Base-by-base conservation (phyloP, 441 rosid species). In the Eruca vesicaria region DNA sequence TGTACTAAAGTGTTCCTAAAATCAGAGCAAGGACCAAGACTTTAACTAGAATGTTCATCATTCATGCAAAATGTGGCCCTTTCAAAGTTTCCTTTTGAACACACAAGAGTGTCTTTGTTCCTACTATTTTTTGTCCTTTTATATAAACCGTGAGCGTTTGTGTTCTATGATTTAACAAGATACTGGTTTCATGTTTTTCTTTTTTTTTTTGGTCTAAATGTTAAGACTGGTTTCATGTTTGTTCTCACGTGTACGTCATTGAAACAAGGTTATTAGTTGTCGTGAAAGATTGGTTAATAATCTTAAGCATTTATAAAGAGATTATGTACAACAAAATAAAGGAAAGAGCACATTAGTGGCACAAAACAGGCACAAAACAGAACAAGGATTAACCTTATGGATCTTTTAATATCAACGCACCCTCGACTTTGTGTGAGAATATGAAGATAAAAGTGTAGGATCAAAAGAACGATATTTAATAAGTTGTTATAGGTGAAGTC, bases 361-460 rank as follows among this genome's bases (percentile, higher is more conserved):
- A 3, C 58, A 23, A n/a, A n/a, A n/a, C n/a, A n/a, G n/a, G n/a
- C n/a, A n/a, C n/a, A 57, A 23, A 57, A 58, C 19, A 58, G 19
- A 28, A 14, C 6, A 58, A 5, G 15, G 7, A 7, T 28, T 18
- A 57, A 14, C 9, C 35, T 57, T 28, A 14, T 26, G 33, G 32
- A 26, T 57, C 16, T 18, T 62, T 62, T 33, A 19, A 18, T 35
- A 61, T 32, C 61, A 23, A 11, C 31, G 28, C 1, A 16, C 21
- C 26, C 65, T 32, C 45, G 35, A 59, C 63, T 59, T 59, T 11
- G 95, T 38, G 90, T 79, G 86, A 87, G 71, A 81, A 84, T 43
- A 93, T 86, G 18, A 88, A 79, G 84, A 90, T 93, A 53, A 93
- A 90, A 79, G 95, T 89, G 0, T 93, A 89, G 69, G 95, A 90